These are phyloP conservation scores for Neurospora sp. DNA, from an alignment of 495 filamentous ascomycete genomes.

Conservation along the genomic window DNA sequence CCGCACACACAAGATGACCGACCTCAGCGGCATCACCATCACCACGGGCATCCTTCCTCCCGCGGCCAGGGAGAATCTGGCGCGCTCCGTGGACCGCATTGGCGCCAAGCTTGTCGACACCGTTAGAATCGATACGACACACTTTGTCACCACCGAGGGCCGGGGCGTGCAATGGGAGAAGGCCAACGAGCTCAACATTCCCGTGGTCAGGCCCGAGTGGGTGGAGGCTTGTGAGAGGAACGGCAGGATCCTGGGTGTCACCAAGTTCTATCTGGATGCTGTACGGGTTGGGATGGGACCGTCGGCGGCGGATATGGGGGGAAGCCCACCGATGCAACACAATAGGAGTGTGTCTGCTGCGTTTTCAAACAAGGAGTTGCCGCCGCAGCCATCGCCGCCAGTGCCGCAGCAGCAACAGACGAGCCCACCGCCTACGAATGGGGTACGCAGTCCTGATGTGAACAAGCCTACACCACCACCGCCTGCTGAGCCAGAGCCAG, in stretches of 20 bases:
- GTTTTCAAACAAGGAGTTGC: slow-evolving; percentile 27
- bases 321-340: slow-evolving; percentile 16
- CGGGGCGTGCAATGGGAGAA: slow-evolving; percentile 86
- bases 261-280: slow-evolving; percentile 91
- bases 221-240: slow-evolving; percentile 87
- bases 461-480: neutral
- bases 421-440: neutral
- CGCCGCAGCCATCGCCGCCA: slow-evolving; percentile 18
- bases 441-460: neutral
- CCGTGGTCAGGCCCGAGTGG: slow-evolving; percentile 97
- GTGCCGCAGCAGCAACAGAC: slow-evolving; percentile 5
- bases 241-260: slow-evolving; percentile 86
- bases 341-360: slow-evolving; percentile 10
- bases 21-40: slow-evolving; percentile 90
- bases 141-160: slow-evolving; percentile 97
- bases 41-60: slow-evolving; percentile 80
- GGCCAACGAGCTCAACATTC: slow-evolving; percentile 95
- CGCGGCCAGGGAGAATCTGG: slow-evolving; percentile 61
- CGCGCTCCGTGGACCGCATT: slow-evolving; percentile 70
- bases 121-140: slow-evolving; percentile 94
- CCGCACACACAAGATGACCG: slow-evolving; percentile 97
- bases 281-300: slow-evolving; percentile 25
- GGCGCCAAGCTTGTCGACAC: slow-evolving; percentile 85
- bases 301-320: slow-evolving; percentile 4
- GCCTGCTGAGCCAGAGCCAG: slow-evolving; percentile 7